Base-by-base conservation (phyloP, 176 grass and related monocot genomes). In the Cenchrus fungigraminus region DNA sequence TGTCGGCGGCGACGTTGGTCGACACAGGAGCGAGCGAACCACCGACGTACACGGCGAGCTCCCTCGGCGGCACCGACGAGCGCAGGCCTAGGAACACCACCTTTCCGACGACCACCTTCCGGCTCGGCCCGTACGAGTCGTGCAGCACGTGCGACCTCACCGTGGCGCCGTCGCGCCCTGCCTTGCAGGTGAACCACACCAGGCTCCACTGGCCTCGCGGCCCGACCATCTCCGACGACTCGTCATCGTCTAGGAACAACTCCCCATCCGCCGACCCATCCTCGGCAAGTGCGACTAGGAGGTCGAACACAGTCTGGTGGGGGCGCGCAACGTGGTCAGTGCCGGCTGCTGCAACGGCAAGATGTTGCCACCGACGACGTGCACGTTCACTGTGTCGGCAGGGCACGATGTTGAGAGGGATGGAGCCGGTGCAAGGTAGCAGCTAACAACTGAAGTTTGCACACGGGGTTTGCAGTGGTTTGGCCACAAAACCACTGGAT, bases 171-270 rank as follows among this genome's bases (percentile, higher is more conserved):
- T 10, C 65, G 6, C 31, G 72, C 31, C 83, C 80, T 2, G 65
- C 47, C 28, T 20, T 17, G 57, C 75, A 45, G 50, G 42, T 77
- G 82, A 95, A 95, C 42, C 17, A 86, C 10, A 98, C 40, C 29
- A 90, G 80, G 61, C 72, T 88, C 89, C 89, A 98, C 12, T 76
- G 25, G 34, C 74, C 61, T n/a, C 14, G 20, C 7, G 45, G 12
- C 15, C 77, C 87, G 3, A 16, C 91, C 93, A 98, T 98, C 86
- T 98, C 87, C 32, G 81, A 78, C 2, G 83, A 74, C 79, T 92
- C 93, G 2, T 89, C 96, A 19, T 94, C 91, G 54, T 98, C 95
- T 45, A 94, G 56, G 73, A 91, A 98, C 1, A 98, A 71, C 20
- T 92, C 83, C 32, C 95, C 93, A 0, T 1, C 5, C 3, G 95